Base-by-base conservation (phyloP, 305 asterid species). In the Ajuga reptans region DNA sequence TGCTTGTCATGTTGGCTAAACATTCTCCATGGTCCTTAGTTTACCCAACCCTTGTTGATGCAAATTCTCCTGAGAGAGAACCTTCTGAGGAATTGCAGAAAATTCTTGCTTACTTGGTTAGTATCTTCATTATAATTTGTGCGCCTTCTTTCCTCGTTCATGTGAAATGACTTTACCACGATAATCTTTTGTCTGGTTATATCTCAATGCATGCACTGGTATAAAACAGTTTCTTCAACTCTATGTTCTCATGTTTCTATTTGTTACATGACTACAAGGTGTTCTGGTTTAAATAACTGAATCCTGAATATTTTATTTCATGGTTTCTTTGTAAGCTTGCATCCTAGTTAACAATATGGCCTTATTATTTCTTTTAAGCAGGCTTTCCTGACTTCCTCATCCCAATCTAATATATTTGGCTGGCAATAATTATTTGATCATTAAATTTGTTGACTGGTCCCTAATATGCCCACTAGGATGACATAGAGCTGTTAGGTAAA, bases 41-140 rank as follows among this genome's bases (percentile, higher is more conserved):
- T 41, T 94, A 91, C 79, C 99, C 99, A 51, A 89, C 96, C 68
- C 97, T 94, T 39, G 97, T 94, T 62, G 96, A 87, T 87, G 91
- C 94, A 72, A 94, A 88, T 85, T 83, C 96, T 46, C 81, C 80
- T 5, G 95, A 85, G 70, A 86, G 87, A 81, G 91, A 87, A 76
- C 95, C 95, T 78, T 84, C 97, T 4, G 95, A 84, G 83, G 99
- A 94, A 89, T 90, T 94, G 80, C 95, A 82, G 75, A 84, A 70
- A 68, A 85, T 94, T 80, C 92, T 89, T 37, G 86, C 95, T 79
- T 89, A 84, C 85, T 83, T 94, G 97, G 99, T 93, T 73, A 80
- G 87, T 75, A 64, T 72, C 64, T 68, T 39, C 45, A 21, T 79
- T 36, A 67, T 60, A 58, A 29, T 75, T 56, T 71, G 68, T 51